These are phyloP conservation scores for Rubus idaeus DNA, from an alignment of 306 rosid genomes.

Conservation along the genomic window DNA sequence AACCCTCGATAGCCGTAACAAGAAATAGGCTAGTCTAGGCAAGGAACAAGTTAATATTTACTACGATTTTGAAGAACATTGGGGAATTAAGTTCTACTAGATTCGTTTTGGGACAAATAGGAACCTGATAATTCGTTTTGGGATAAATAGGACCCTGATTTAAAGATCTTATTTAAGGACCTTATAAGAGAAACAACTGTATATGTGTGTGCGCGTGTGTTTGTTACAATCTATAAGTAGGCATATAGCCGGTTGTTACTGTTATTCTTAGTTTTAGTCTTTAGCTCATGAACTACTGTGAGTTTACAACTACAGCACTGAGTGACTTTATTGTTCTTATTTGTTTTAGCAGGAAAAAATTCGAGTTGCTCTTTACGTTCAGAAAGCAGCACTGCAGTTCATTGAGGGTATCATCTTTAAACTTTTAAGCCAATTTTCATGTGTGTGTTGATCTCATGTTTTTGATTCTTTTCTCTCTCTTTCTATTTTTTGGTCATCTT, in stretches of 20 bases:
- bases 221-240: too few species aligned
- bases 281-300: background rate
- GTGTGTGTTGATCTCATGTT: conserved; percentile 18
- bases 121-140: background rate
- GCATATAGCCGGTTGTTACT: background rate
- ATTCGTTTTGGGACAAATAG: background rate
- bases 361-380: conserved; percentile 83
- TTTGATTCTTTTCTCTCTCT: conserved; percentile 20
- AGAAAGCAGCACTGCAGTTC: conserved; percentile 88
- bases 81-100: background rate
- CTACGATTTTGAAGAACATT: background rate
- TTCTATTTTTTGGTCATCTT: conserved; percentile 29
- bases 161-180: background rate
- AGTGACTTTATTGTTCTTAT: conserved; percentile 22
- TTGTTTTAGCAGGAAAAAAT: conserved; percentile 66
- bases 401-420: conserved; percentile 65
- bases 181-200: background rate
- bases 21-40: background rate
- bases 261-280: background rate
- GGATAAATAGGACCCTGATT: background rate
- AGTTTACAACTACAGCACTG: background rate
- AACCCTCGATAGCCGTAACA: background rate
- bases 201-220: background rate
- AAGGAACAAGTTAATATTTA: background rate
- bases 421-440: conserved; percentile 5